Evolutionary conservation across 164 flowering plant species (phyloP).

Genomic region (Amborella trichopoda): DNA sequence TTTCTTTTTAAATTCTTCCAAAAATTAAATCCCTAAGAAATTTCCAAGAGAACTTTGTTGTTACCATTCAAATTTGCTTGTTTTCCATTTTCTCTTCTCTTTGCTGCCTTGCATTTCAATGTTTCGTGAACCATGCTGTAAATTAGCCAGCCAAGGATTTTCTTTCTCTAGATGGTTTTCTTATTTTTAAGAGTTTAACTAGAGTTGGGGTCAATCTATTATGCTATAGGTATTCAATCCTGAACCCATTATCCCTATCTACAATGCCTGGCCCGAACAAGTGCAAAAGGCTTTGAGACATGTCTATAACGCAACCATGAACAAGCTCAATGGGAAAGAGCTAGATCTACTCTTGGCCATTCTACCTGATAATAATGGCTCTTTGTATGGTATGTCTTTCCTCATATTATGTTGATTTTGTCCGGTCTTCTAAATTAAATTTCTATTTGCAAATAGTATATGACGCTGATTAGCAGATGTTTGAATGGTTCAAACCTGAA

Average conservation of each 20-base stretch:
- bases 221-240: constrained; percentile 53
- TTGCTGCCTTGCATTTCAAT: too few species aligned
- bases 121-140: too few species aligned
- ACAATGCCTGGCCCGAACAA: constrained; percentile 52
- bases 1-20: too few species aligned
- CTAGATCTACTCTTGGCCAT: constrained; percentile 57
- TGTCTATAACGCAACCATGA: constrained; percentile 42
- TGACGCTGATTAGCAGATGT: not conserved
- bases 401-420: not conserved
- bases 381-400: constrained; percentile 49
- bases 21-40: too few species aligned
- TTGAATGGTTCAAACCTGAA: not conserved
- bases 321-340: constrained; percentile 62
- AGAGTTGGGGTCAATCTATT: too few species aligned
- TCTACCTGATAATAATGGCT: constrained; percentile 70
- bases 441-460: not conserved
- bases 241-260: constrained; percentile 62
- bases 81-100: too few species aligned
- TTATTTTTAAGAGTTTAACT: too few species aligned
- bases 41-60: too few species aligned
- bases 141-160: too few species aligned
- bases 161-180: too few species aligned
- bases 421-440: not conserved
- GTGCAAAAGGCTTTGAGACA: constrained; percentile 76
- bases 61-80: too few species aligned